Evolutionary conservation across 305 asterid species (phyloP), one percentile per base, ranked within the genome.

Genomic region (Euphrasia arctica): DNA sequence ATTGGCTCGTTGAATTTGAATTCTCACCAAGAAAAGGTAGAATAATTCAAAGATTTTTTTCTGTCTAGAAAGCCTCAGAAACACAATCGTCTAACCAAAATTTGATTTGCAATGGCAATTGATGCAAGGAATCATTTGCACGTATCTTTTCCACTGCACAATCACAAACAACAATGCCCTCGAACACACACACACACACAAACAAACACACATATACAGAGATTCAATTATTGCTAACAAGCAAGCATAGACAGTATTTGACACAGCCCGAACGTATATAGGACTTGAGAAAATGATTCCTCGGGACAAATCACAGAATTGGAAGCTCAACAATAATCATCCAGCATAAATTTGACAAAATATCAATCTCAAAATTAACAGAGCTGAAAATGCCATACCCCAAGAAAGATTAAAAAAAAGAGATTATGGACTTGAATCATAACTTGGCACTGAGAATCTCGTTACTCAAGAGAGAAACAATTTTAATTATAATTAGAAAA

Each of bases 291-390:
- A 50, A 36, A 15, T 31, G 31, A 65, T 8, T 56, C 29, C 55
- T 57, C 50, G 15, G 8, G 4, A 36, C 58, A 7, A 31, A 48
- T 29, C 15, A 10, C 41, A 57, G 1, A 47, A 48, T 67, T 25
- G 25, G 42, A 3, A 32, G 22, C n/a, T 41, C 43, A 43, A 14
- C 10, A 22, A 12, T 39, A 28, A 41, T 7, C 36, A 34, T 50
- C 39, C 50, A 50, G 5, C 18, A 22, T 34, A 22, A 64, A 36
- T 4, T 18, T 2, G 54, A 25, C n/a, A 52, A 54, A 4, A 54
- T 2, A 9, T 36, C 22, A 18, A 64, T 56, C 68, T 39, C 62
- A 65, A 52, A 52, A 31, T 32, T 56, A 25, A 22, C 72, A 60
- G n/a, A 42, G n/a, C 9, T n/a, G 56, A 55, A 36, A 39, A 64